phyloP scores from a whole-genome alignment of 306 rosid species.

The Glycyrrhiza uralensis region DNA sequence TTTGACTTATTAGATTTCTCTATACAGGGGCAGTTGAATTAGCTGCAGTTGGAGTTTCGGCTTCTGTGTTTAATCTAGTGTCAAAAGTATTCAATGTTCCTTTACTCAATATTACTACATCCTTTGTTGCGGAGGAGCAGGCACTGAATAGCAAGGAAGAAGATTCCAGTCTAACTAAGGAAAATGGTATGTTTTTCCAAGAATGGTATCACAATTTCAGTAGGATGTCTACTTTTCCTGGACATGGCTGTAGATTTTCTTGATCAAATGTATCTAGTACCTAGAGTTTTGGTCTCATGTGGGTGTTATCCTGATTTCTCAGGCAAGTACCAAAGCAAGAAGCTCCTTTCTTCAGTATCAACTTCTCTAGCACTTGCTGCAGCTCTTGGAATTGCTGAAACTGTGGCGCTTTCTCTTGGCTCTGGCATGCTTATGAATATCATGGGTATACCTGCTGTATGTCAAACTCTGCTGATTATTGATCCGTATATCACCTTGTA shows the following conservation, averaged over 20 bases:
- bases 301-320: slow-evolving; percentile 35
- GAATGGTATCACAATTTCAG: neutral
- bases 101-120: slow-evolving; percentile 84
- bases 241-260: neutral
- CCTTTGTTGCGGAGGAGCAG: slow-evolving; percentile 93
- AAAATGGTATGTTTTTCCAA: slow-evolving; percentile 36
- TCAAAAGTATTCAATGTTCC: slow-evolving; percentile 80
- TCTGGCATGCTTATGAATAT: slow-evolving; percentile 70
- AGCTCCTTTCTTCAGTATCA: slow-evolving; percentile 72
- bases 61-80: slow-evolving; percentile 77
- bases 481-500: neutral
- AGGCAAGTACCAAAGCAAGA: slow-evolving; percentile 44
- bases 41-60: slow-evolving; percentile 93
- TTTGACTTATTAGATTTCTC: slow-evolving; percentile 17
- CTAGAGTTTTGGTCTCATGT: slow-evolving; percentile 13
- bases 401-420: slow-evolving; percentile 69
- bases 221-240: neutral
- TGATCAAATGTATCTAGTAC: slow-evolving; percentile 14
- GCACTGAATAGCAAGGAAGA: slow-evolving; percentile 44
- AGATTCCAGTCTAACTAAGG: slow-evolving; percentile 21
- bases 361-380: slow-evolving; percentile 84
- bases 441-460: slow-evolving; percentile 93
- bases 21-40: slow-evolving; percentile 78
- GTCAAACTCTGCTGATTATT: slow-evolving; percentile 52
- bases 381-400: slow-evolving; percentile 80